Conservation (phyloP, 148 eudicot species). For the Chenopodium album region DNA sequence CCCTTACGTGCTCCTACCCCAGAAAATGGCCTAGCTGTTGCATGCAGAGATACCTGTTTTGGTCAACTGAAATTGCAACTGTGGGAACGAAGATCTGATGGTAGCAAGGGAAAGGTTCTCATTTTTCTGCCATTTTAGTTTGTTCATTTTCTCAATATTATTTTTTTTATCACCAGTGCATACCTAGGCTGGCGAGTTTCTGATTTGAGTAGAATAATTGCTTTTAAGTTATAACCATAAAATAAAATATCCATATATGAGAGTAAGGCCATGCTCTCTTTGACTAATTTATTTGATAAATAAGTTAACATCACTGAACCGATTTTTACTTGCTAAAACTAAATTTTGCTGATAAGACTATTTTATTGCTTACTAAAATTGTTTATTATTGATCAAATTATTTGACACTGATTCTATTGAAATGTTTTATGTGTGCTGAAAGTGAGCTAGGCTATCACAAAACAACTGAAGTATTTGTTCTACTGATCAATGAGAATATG, state of each 20-base stretch:
- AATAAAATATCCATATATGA: not conserved
- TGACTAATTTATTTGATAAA: not conserved
- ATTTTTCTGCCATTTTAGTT: not conserved
- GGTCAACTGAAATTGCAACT: constrained; percentile 55
- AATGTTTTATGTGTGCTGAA: too few species aligned
- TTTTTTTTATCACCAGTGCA: not conserved
- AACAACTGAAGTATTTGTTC: too few species aligned
- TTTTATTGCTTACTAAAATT: too few species aligned
- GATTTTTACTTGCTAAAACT: not conserved
- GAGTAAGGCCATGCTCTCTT: not conserved
- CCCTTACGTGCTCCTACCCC: constrained; percentile 84
- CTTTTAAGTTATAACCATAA: not conserved
- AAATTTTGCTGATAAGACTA: too few species aligned
- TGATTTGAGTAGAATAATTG: not conserved
- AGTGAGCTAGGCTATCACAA: too few species aligned
- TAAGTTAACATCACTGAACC: not conserved
- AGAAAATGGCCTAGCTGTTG: constrained; percentile 77
- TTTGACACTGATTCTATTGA: too few species aligned
- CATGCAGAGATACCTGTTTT: constrained; percentile 80
- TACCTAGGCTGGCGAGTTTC: not conserved
- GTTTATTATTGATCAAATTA: too few species aligned
- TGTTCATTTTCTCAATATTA: constrained; percentile 4
- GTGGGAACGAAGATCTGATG: constrained; percentile 66
- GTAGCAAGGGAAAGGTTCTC: constrained; percentile 76
- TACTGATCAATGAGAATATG: too few species aligned